Base-by-base conservation (phyloP, 2,329 filamentous ascomycete species). In the Neoascochyta sp. region DNA sequence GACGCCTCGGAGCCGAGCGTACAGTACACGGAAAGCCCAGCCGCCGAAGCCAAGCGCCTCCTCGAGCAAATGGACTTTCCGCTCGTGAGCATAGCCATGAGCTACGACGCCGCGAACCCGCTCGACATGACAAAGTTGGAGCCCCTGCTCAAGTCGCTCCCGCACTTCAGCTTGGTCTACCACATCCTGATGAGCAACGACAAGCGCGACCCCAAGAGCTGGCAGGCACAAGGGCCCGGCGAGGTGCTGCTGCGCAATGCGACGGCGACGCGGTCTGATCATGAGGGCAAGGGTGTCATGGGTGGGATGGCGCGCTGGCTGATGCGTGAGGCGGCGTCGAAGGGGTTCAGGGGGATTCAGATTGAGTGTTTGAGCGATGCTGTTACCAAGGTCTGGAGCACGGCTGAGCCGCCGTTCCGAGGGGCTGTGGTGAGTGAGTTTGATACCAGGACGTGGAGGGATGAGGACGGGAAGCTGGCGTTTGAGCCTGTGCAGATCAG, bases 1-100 rank as follows among this genome's bases (percentile, higher is more conserved):
- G 45, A 57, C 34, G 31, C 24, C 2, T 31, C 16, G 4, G 47
- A 54, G 23, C 32, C 37, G 0, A 37, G 41, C 14, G 33, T 52
- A 3, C 36, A 47, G 24, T 38, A 45, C 12, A 31, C 24, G 11
- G 19, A 51, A 25, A 42, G 46, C 3, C n/a, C 32, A 2, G 34
- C 49, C 17, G 46, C 41, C 4, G 50, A 60, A 24, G 41, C 41
- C 4, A 24, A 43, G 16, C 22, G 43, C n/a, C 18, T 62, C 24
- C 21, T 57, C 13, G 30, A 51, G 27, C 50, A 56, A 24, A 65
- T 65, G 60, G 63, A 66, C 29, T 64, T 63, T 29, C 62, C 64
- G 2, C 45, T 66, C 12, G 57, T 64, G 8, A 53, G 50, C n/a
- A 47, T 66, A 11, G 62, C 59, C 5, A 15, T 66, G 24, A 41